These are phyloP conservation scores for Stromatinia cepivora DNA, from an alignment of 2,329 filamentous ascomycete species.

Conservation along the genomic window DNA sequence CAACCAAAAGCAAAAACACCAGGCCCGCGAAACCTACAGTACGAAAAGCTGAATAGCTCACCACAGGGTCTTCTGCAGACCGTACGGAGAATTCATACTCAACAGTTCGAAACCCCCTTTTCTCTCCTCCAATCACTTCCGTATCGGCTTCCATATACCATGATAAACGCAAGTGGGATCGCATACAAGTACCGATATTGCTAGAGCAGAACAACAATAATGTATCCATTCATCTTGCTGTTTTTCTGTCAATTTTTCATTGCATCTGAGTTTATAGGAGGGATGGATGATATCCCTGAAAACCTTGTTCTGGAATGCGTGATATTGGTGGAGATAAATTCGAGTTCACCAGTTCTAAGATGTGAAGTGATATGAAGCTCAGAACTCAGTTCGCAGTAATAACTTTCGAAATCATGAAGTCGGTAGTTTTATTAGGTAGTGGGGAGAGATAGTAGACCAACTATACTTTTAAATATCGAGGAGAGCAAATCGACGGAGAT, in stretches of 20 bases:
- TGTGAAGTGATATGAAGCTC: no score
- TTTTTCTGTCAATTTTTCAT: not conserved
- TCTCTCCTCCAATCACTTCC: not conserved
- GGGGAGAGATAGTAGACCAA: no score
- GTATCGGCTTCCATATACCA: not conserved
- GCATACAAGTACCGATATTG: not conserved
- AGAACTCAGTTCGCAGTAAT: no score
- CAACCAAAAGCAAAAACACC: not conserved
- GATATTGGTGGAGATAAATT: no score
- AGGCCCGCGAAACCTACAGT: not conserved
- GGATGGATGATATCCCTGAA: not conserved
- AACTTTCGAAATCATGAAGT: no score
- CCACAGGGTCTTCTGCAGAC: not conserved
- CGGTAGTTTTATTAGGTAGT: no score
- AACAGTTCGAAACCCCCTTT: not conserved
- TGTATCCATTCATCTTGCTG: not conserved
- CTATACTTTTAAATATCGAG: no score
- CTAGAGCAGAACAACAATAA: not conserved
- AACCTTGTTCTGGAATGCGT: not conserved
- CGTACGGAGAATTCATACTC: not conserved
- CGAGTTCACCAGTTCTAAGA: no score
- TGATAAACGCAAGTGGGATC: not conserved
- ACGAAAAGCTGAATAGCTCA: not conserved
- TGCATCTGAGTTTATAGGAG: not conserved
- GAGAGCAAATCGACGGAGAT: no score